Percentiles rank a stretch among this genome's conserved stretches.
These are phyloP conservation scores for Hibiscus syriacus DNA, from an alignment of 345 rosid genomes.

Conservation along the genomic window DNA sequence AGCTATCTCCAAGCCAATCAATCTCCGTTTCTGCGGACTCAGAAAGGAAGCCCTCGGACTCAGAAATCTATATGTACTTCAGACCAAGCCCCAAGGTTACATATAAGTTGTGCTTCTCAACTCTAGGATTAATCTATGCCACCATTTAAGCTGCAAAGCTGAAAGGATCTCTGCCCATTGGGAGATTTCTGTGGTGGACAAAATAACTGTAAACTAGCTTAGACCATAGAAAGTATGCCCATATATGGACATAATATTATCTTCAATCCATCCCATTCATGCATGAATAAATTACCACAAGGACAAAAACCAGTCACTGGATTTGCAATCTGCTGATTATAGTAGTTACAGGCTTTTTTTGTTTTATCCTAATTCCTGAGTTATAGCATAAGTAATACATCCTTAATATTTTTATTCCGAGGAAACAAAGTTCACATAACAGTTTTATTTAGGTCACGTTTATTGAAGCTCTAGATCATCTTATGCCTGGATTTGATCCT, in stretches of 20 bases:
- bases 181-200: no score
- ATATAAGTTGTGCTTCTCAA: not conserved
- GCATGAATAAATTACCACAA: not conserved
- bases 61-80: not conserved
- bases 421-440: conserved; percentile 11
- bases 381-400: not conserved
- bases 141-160: not conserved
- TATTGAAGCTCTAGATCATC: conserved; percentile 92
- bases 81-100: not conserved
- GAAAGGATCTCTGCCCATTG: no score
- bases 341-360: not conserved
- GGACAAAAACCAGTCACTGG: not conserved
- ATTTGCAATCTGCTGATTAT: not conserved
- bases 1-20: conserved; percentile 30
- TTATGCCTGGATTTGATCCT: conserved; percentile 99
- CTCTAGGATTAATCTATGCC: not conserved
- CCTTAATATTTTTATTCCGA: not conserved
- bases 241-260: not conserved
- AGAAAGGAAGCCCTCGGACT: conserved; percentile 53
- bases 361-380: not conserved
- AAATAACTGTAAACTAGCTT: no score
- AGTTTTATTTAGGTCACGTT: conserved; percentile 68
- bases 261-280: not conserved
- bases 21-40: conserved; percentile 78
- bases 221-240: no score